Evolutionary conservation across 2,329 filamentous ascomycete genomes (phyloP).

Genomic region (Hypomyces rosellus): DNA sequence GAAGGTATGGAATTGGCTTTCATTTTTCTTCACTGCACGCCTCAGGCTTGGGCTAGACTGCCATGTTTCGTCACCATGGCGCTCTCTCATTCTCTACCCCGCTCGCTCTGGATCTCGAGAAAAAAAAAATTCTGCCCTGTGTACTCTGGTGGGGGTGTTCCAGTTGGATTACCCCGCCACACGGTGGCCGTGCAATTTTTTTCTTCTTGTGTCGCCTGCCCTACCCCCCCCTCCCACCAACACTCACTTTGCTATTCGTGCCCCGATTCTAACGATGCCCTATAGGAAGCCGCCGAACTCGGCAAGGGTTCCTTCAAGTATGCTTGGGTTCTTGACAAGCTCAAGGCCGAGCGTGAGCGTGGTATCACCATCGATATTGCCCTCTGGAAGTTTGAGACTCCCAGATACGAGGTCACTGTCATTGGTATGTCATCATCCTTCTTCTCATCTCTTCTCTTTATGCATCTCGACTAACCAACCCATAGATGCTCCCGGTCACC

Average conservation of each 20-base stretch:
- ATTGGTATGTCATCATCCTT: conserved; percentile 60
- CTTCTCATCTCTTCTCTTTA: not conserved
- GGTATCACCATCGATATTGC: conserved; percentile 99
- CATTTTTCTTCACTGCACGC: conserved; percentile 9
- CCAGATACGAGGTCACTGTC: conserved; percentile 96
- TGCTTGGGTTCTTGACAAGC: conserved; percentile 99
- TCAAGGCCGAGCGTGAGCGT: conserved; percentile 99
- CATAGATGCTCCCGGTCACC: conserved; percentile 91
- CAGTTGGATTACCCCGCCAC: conserved; percentile 2
- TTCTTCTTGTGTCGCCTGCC: not conserved
- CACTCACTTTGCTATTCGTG: not conserved
- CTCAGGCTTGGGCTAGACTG: not conserved
- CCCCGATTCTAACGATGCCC: conserved; percentile 13
- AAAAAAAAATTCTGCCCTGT: conserved; percentile 1
- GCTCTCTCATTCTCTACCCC: conserved; percentile 8
- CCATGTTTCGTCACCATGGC: conserved; percentile 3
- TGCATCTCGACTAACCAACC: conserved; percentile 9
- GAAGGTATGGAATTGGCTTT: conserved; percentile 62
- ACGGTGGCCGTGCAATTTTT: not conserved
- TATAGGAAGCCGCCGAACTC: conserved; percentile 93
- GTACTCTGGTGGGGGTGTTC: not conserved
- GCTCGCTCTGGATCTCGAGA: conserved; percentile 2
- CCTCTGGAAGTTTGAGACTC: conserved; percentile 99
- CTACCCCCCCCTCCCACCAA: not conserved
- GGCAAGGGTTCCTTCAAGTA: conserved; percentile 99